phyloP scores from a whole-genome alignment of 345 rosid genomes.

The Aurinia saxatilis region DNA sequence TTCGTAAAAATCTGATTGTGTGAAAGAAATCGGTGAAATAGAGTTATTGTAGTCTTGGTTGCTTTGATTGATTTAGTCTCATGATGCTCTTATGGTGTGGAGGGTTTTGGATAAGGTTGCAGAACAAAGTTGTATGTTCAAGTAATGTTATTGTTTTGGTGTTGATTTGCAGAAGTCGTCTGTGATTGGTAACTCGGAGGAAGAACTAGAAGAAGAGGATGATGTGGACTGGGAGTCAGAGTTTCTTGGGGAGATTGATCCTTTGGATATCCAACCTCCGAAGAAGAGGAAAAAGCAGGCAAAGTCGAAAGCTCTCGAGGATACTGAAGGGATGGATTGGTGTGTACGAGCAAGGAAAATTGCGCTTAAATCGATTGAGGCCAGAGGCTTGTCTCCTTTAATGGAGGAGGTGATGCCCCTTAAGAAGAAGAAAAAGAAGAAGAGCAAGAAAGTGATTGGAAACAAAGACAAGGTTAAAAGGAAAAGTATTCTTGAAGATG shows the following conservation, averaged over 20 bases:
- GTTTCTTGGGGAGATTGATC: conserved; percentile 67
- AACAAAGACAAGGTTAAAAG: conserved; percentile 30
- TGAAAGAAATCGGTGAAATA: neutral
- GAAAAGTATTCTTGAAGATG: conserved; percentile 32
- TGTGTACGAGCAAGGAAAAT: conserved; percentile 70
- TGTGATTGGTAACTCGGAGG: conserved; percentile 21
- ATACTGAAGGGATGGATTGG: conserved; percentile 85
- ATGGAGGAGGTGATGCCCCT: conserved; percentile 47
- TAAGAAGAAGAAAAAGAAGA: conserved; percentile 53
- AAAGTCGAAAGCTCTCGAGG: conserved; percentile 40
- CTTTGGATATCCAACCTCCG: conserved; percentile 50
- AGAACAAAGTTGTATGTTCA: neutral
- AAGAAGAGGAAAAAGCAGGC: conserved; percentile 51
- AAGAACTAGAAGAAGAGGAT: conserved; percentile 19
- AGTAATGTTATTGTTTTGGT: neutral
- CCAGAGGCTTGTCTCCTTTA: conserved; percentile 48
- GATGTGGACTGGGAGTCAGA: conserved; percentile 58
- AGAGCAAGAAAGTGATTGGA: conserved; percentile 34
- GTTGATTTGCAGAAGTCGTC: conserved; percentile 10
- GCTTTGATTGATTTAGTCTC: neutral
- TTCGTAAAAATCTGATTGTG: neutral
- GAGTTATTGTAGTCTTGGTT: neutral
- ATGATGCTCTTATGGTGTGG: neutral
- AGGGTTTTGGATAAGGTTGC: conserved; percentile 20
- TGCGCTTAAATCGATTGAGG: conserved; percentile 71